A percentile compares a stretch with the other conserved stretches of the same genome.
Conservation (phyloP, 257 asterid genomes). For the Jacaranda mimosifolia region DNA sequence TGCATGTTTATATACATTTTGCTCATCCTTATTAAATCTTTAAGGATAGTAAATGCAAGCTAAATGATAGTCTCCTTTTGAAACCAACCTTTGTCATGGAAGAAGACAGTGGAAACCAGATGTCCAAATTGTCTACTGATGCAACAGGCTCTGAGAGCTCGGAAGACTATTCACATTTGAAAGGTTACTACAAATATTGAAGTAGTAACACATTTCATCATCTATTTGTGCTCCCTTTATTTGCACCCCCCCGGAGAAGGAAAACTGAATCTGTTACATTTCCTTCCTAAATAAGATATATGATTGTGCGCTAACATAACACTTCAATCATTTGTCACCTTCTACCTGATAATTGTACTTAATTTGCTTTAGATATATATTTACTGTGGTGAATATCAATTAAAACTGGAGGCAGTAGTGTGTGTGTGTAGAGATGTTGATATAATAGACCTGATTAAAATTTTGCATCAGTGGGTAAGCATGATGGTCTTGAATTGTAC, state of each 20-base stretch:
- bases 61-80: constrained; percentile 43
- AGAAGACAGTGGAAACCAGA: constrained; percentile 53
- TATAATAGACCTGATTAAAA: neutral
- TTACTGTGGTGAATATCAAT: constrained; percentile 15
- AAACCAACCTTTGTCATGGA: constrained; percentile 52
- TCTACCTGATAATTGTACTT: neutral
- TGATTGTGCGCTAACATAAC: constrained; percentile 23
- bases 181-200: constrained; percentile 56
- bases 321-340: constrained; percentile 25
- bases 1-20: constrained; percentile 35
- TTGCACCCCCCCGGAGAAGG: constrained; percentile 25
- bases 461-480: constrained; percentile 13
- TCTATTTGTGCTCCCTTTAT: constrained; percentile 34
- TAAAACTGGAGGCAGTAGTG: constrained; percentile 16
- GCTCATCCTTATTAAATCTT: constrained; percentile 50
- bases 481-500: constrained; percentile 5
- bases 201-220: constrained; percentile 32
- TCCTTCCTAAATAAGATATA: constrained; percentile 17
- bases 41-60: constrained; percentile 57
- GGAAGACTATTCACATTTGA: constrained; percentile 52
- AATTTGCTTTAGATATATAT: constrained; percentile 27
- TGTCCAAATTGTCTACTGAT: constrained; percentile 51
- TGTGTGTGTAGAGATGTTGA: neutral
- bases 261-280: constrained; percentile 24
- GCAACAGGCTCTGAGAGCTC: constrained; percentile 59